phyloP scores from a whole-genome alignment of 1,139 yeast species.

The Candida frijolesensis region DNA sequence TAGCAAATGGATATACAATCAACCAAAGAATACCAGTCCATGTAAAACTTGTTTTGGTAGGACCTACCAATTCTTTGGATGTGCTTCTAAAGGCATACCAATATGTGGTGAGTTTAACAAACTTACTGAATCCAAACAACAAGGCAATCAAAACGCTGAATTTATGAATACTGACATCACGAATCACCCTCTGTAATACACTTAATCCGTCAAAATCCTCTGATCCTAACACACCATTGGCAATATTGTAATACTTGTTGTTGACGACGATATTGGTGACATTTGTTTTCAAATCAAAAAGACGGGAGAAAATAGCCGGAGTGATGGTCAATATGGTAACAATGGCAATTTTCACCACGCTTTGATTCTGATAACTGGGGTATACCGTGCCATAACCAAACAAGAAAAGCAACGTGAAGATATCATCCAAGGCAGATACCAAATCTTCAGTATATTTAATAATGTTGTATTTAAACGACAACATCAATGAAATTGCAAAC shows the following conservation, averaged over 20 bases:
- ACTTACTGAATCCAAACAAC: constrained; percentile 10
- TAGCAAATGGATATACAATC: constrained; percentile 11
- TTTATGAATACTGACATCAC: constrained; percentile 2
- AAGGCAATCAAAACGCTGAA: constrained; percentile 7
- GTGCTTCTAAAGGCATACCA: constrained; percentile 9
- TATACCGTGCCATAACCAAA: constrained; percentile 13
- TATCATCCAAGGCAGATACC: constrained; percentile 10
- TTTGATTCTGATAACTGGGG: neutral
- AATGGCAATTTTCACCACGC: constrained; percentile 4
- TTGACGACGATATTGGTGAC: constrained; percentile 7
- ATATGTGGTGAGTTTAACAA: constrained; percentile 8
- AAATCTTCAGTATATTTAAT: constrained; percentile 9
- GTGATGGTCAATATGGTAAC: constrained; percentile 5
- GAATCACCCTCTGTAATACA: constrained; percentile 4
- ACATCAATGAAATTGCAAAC: constrained; percentile 4
- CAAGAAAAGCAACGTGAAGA: constrained; percentile 11
- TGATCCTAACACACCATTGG: constrained; percentile 12
- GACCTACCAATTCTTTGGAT: neutral
- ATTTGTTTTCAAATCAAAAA: constrained; percentile 12
- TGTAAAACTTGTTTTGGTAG: constrained; percentile 5
- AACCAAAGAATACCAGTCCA: constrained; percentile 12
- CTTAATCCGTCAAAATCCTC: constrained; percentile 11
- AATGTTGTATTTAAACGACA: constrained; percentile 7
- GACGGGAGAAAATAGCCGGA: constrained; percentile 10
- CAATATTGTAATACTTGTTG: constrained; percentile 8